A percentile compares a stretch with the other conserved stretches of the same genome.
phyloP scores from a whole-genome alignment of 768 basidiomycete genomes.

The Obba rivulosa region DNA sequence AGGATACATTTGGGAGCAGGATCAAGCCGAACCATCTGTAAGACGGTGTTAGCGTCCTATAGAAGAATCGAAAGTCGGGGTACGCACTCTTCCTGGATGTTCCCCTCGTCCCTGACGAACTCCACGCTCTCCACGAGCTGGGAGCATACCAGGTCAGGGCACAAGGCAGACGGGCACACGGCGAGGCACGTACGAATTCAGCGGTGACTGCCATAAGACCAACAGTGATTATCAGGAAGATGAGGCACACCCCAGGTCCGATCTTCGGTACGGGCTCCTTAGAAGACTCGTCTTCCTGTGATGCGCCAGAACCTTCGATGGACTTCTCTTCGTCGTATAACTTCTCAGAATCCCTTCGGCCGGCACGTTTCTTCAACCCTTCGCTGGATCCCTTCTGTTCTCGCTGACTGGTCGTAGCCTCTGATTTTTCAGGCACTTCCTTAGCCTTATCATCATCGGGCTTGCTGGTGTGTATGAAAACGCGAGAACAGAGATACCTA shows the following conservation, averaged over 20 bases:
- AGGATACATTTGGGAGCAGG: constrained; percentile 67
- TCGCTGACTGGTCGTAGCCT: no score
- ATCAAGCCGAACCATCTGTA: constrained; percentile 69
- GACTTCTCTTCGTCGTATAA: no score
- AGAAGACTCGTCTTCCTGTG: constrained; percentile 34
- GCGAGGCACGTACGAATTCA: constrained; percentile 49
- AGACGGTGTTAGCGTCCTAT: background rate
- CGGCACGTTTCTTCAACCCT: no score
- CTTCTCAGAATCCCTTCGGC: no score
- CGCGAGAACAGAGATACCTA: constrained; percentile 62
- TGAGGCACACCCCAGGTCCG: constrained; percentile 51
- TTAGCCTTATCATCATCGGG: constrained; percentile 50
- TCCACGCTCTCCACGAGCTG: constrained; percentile 2
- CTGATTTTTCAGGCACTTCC: no score
- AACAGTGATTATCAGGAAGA: constrained; percentile 46
- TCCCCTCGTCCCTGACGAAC: background rate
- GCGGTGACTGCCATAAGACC: constrained; percentile 64
- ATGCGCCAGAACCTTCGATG: no score
- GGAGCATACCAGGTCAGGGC: no score
- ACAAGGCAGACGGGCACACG: background rate
- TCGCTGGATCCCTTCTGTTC: no score
- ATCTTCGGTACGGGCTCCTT: constrained; percentile 50
- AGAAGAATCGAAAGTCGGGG: background rate
- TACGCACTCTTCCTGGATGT: constrained; percentile 49
- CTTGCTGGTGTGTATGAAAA: constrained; percentile 61